Conservation (phyloP, 768 basidiomycete genomes). For the Suillus ampliporus region DNA sequence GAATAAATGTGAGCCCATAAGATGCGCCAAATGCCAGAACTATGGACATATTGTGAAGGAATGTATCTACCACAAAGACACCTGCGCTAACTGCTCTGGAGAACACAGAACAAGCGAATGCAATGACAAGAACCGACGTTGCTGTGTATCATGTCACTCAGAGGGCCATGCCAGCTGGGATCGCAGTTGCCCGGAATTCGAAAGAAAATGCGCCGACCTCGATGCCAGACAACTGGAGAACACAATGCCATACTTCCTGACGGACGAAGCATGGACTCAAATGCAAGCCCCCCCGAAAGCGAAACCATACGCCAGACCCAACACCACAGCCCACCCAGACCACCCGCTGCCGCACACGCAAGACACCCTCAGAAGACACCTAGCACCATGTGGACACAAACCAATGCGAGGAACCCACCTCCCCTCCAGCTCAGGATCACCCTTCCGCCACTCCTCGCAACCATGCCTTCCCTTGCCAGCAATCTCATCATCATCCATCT, state of each 20-base stretch:
- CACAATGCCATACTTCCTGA: slow-evolving; percentile 19
- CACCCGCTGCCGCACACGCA: not conserved
- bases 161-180: not conserved
- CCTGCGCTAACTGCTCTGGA: not conserved
- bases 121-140: no score
- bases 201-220: not conserved
- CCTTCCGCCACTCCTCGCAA: no score
- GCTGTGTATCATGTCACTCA: no score
- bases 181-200: not conserved
- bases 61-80: not conserved
- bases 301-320: not conserved
- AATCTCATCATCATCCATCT: no score
- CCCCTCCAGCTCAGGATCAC: not conserved
- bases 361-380: no score
- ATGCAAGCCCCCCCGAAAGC: not conserved
- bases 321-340: no score
- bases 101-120: no score
- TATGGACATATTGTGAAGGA: not conserved
- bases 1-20: not conserved
- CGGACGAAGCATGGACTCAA: slow-evolving; percentile 17
- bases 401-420: not conserved
- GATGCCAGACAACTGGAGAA: slow-evolving; percentile 14
- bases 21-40: not conserved
- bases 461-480: no score
- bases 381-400: no score